phyloP scores from a whole-genome alignment of 345 rosid genomes.

The Linum usitatissimum region DNA sequence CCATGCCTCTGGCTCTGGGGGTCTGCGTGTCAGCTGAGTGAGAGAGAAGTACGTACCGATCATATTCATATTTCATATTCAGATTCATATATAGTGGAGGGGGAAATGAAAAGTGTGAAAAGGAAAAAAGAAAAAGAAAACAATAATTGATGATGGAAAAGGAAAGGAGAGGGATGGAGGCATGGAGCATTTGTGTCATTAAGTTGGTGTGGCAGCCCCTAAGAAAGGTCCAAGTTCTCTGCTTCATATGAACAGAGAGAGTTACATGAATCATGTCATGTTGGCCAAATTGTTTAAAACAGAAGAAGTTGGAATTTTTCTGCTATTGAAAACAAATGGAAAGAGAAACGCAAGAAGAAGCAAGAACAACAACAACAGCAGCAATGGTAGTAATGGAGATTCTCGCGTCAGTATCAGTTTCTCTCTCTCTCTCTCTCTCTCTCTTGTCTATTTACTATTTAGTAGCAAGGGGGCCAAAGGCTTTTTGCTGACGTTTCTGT shows the following conservation, averaged over 20 bases:
- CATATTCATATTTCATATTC: too few species aligned
- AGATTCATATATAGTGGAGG: too few species aligned
- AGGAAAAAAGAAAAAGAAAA: slow-evolving; percentile 12
- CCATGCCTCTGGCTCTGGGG: slow-evolving; percentile 26
- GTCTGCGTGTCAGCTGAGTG: slow-evolving; percentile 9
- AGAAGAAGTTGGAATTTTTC: slow-evolving; percentile 22
- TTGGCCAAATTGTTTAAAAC: slow-evolving; percentile 28
- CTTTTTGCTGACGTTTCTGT: background rate
- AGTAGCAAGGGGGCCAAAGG: too few species aligned
- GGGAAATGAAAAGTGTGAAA: slow-evolving; percentile 4
- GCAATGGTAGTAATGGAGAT: too few species aligned
- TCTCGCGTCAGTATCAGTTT: too few species aligned
- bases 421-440: too few species aligned
- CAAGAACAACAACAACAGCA: too few species aligned
- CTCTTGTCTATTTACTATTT: too few species aligned
- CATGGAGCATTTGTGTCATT: slow-evolving; percentile 56
- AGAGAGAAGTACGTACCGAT: too few species aligned
- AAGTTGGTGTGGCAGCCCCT: slow-evolving; percentile 18
- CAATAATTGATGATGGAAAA: slow-evolving; percentile 6
- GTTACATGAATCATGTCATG: slow-evolving; percentile 29
- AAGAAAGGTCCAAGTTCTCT: slow-evolving; percentile 44
- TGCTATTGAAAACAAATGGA: slow-evolving; percentile 17
- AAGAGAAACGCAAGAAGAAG: slow-evolving; percentile 17
- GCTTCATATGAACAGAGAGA: slow-evolving; percentile 23
- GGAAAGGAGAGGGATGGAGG: slow-evolving; percentile 15